Evolutionary conservation across 1,139 yeast species (phyloP), one percentile per base, ranked within the genome.

Genomic region (Suhomyces bolitotheri): DNA sequence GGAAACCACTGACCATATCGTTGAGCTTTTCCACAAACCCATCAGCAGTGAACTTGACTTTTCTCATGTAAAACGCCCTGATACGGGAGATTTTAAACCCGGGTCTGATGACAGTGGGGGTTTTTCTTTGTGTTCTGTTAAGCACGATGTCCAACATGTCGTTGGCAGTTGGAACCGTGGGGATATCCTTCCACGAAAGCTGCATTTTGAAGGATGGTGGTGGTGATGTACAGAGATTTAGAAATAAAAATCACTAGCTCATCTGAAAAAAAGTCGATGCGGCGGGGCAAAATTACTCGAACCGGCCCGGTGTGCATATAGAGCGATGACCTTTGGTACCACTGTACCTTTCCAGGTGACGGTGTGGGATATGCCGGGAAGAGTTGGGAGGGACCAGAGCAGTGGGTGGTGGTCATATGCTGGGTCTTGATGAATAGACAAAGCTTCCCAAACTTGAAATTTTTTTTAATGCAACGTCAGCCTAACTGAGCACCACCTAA

Each of bases 41-140:
- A 60, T 92, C 98, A 41, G 95, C 87, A 9, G 98, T 92, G 60
- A 80, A 92, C 57, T 86, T 85, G 45, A 92, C 98, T 61, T 92
- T 92, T 71, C 98, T 80, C 97, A 92, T 92, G 66, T 92, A 92
- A 56, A 92, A 92, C n/a, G 96, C 88, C 53, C 98, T 77, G 56
- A 92, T 92, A 73, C 98, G 88, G 52, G 94, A 84, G 63, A 92
- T 92, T 60, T 86, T 84, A 73, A 90, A 94, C 43, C 98, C 98
- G 6, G 96, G 88, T 62, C 98, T 82, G 51, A 92, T 87, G 43
- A 94, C 97, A 9, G 98, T 92, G 33, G 98, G 98, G 3, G 98
- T 92, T 67, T 92, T 92, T 69, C 99, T 80, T 71, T 92, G 99
- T 2, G 99, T 92, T 60, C 97, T 78, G 74, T 92, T 92, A 51